Conservation (phyloP, 345 rosid species). For the Aurinia saxatilis region DNA sequence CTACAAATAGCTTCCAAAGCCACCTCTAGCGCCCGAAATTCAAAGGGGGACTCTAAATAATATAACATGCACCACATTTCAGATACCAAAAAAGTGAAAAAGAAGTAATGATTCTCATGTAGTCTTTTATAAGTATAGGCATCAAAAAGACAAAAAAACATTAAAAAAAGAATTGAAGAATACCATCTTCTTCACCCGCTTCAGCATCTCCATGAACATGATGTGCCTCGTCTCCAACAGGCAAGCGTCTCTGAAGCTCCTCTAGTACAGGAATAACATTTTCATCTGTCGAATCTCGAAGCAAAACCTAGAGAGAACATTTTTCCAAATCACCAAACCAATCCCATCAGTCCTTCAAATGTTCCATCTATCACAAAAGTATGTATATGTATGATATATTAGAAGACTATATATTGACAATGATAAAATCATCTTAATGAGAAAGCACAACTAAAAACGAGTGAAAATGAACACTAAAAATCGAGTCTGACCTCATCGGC, state of each 20-base stretch:
- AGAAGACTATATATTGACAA: no score
- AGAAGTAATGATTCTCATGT: neutral
- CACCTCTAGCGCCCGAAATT: conserved; percentile 82
- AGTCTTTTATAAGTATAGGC: neutral
- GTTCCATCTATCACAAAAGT: no score
- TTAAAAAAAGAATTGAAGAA: no score
- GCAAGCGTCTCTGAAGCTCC: conserved; percentile 77
- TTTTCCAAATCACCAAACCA: neutral
- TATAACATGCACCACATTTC: conserved; percentile 1
- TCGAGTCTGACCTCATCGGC: conserved; percentile 66
- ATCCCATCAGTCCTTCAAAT: no score
- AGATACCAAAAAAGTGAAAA: conserved; percentile 2
- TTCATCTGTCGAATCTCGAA: conserved; percentile 78
- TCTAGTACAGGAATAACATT: conserved; percentile 74
- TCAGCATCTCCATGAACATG: conserved; percentile 47
- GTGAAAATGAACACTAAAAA: neutral
- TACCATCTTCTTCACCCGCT: conserved; percentile 81
- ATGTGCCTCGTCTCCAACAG: conserved; percentile 30
- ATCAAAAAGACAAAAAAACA: neutral
- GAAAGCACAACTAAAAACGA: neutral
- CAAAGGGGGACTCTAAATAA: conserved; percentile 67
- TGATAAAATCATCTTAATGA: neutral
- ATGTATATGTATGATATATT: no score
- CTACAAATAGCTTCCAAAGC: conserved; percentile 94
- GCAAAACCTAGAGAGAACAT: conserved; percentile 46